Base-by-base conservation (phyloP, 2,329 filamentous ascomycete species). In the Xylaria sp. region DNA sequence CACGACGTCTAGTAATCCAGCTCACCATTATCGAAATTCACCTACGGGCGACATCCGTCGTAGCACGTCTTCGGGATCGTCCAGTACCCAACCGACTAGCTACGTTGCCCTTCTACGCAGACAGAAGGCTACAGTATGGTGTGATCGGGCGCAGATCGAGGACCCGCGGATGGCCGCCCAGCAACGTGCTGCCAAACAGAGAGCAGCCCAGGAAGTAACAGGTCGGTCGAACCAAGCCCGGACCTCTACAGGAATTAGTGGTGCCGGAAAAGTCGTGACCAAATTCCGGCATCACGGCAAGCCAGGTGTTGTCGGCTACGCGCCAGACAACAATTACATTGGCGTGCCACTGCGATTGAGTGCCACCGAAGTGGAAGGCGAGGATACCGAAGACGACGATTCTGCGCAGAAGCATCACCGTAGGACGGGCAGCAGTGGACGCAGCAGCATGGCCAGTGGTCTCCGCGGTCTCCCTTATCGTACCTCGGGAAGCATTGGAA, bases 71-170 rank as follows among this genome's bases (percentile, higher is more conserved):
- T 89, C 89, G 55, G 86, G 91, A 68, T 95, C 91, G 19, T 83
- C 82, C 63, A 78, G 78, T 52, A 71, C 74, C 13, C 83, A 83
- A 63, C 77, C 88, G 1, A 82, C 82, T n/a, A 87, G 91, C 65
- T 99, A 99, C 75, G 94, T 99, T 55, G 92, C 94, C 42, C 82
- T 97, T n/a, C 88, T 99, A 77, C 86, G 94, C 63, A 93, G 92
- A 73, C 94, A 99, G 76, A 97, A 97, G 74, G 94, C 92, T 37
- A 99, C 94, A 0, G 94, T 99, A 3, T 99, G 94, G 94, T 97
- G 92, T 78, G 94, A 97, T 72, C 88, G 92, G 57, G 84, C 93
- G 8, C 94, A 99, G 73, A 87, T 90, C 63, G 92, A 97, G 75
- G 94, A 99, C 72, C 91, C 93, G 0, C 84, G 91, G 54, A 78